phyloP scores from a whole-genome alignment of 2,329 filamentous ascomycete genomes.

The Acarospora socialis region DNA sequence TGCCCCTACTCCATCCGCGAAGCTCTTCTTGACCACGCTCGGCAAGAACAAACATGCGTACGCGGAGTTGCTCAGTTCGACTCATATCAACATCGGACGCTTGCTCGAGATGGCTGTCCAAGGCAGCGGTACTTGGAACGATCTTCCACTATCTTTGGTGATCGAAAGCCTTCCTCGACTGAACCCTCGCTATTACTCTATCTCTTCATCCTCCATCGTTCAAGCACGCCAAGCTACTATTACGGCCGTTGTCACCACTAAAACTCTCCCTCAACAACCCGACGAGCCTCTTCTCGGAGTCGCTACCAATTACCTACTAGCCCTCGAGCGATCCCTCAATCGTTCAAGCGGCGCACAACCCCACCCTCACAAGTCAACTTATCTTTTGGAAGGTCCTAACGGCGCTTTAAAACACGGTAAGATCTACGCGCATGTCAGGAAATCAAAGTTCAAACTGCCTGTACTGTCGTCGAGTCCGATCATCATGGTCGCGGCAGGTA shows the following conservation, averaged over 20 bases:
- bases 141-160: slow-evolving; percentile 14
- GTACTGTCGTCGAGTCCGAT: slow-evolving; percentile 20
- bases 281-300: slow-evolving; percentile 20
- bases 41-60: not conserved
- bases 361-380: slow-evolving; percentile 4
- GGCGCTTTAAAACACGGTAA: slow-evolving; percentile 13
- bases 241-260: slow-evolving; percentile 9
- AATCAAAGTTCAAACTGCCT: slow-evolving; percentile 12
- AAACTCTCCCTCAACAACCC: not conserved
- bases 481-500: slow-evolving; percentile 18
- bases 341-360: not conserved
- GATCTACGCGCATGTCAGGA: slow-evolving; percentile 27
- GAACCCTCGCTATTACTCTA: slow-evolving; percentile 17
- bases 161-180: slow-evolving; percentile 14
- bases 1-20: not conserved
- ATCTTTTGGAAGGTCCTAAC: slow-evolving; percentile 11
- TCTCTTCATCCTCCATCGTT: slow-evolving; percentile 14
- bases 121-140: slow-evolving; percentile 9
- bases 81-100: not conserved
- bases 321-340: slow-evolving; percentile 12
- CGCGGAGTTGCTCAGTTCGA: not conserved
- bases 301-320: slow-evolving; percentile 26
- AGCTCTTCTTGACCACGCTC: not conserved
- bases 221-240: slow-evolving; percentile 12
- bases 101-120: not conserved